phyloP scores from a whole-genome alignment of 2,329 filamentous ascomycete genomes.

The Trichoderma atrobrunneum region DNA sequence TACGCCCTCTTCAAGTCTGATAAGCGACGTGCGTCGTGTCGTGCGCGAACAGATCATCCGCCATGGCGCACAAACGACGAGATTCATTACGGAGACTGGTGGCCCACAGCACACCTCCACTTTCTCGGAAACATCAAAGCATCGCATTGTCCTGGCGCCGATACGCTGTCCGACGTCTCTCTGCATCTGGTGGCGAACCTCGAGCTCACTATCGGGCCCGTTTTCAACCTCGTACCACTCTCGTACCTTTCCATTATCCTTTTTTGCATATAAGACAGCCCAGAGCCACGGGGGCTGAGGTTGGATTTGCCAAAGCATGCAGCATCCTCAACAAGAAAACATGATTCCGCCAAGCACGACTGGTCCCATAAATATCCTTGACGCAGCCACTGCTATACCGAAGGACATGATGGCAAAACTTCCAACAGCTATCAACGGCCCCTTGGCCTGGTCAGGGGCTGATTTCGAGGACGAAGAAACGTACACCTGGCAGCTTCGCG shows the following conservation, averaged over 20 bases:
- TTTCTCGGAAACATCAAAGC: conserved; percentile 13
- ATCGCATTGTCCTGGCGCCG: conserved; percentile 7
- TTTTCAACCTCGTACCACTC: neutral
- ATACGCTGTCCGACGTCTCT: neutral
- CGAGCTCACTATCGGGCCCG: neutral
- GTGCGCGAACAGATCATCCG: conserved; percentile 1
- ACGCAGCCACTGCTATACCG: neutral
- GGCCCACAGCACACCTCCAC: conserved; percentile 18
- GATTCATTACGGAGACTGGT: conserved; percentile 16
- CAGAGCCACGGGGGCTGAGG: neutral
- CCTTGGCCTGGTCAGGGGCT: conserved; percentile 22
- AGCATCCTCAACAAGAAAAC: neutral
- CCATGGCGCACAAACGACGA: conserved; percentile 14
- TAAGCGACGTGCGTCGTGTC: conserved; percentile 18
- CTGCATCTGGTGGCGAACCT: neutral
- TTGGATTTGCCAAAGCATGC: neutral
- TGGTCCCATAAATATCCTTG: neutral
- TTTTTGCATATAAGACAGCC: neutral
- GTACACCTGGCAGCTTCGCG: conserved; percentile 24
- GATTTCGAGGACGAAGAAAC: conserved; percentile 17
- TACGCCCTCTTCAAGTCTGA: conserved; percentile 8
- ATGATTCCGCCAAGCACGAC: neutral
- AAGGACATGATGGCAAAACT: neutral
- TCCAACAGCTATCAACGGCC: conserved; percentile 12
- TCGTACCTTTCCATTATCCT: neutral